Evolutionary conservation across 2,329 filamentous ascomycete species (phyloP).

Genomic region (Allantophomopsis lycopodina): DNA sequence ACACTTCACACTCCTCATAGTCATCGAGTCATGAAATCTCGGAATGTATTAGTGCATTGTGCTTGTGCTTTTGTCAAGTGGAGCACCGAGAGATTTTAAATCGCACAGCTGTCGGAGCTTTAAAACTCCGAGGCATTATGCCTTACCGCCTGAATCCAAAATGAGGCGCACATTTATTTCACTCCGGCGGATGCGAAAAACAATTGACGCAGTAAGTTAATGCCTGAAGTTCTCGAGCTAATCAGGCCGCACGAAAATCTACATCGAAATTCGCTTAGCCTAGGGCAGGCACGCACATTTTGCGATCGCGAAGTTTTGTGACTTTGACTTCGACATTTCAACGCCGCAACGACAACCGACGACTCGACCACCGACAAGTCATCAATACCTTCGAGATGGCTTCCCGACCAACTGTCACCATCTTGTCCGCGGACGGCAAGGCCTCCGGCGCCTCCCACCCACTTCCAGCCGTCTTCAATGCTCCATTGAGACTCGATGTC

Average conservation of each 20-base stretch:
- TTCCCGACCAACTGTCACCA: constrained; percentile 93
- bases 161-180: too few relatives aligned
- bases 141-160: too few relatives aligned
- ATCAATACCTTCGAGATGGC: constrained; percentile 45
- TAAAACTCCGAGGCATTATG: too few relatives aligned
- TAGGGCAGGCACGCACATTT: constrained; percentile 1
- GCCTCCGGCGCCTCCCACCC: constrained; percentile 79
- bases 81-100: too few relatives aligned
- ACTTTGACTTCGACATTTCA: background rate
- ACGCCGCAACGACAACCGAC: constrained; percentile 10
- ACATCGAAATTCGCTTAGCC: constrained; percentile 1
- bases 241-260: background rate
- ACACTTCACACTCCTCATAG: too few relatives aligned
- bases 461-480: constrained; percentile 86
- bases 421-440: constrained; percentile 92
- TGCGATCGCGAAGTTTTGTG: background rate
- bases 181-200: too few relatives aligned
- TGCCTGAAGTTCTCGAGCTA: background rate
- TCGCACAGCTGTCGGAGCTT: too few relatives aligned
- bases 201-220: too few relatives aligned
- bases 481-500: constrained; percentile 96
- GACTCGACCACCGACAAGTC: constrained; percentile 12
- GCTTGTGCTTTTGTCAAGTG: too few relatives aligned
- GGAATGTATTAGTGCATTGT: too few relatives aligned
- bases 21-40: too few relatives aligned